These are phyloP conservation scores for Hypsizygus marmoreus DNA, from an alignment of 768 basidiomycete species.

Conservation along the genomic window DNA sequence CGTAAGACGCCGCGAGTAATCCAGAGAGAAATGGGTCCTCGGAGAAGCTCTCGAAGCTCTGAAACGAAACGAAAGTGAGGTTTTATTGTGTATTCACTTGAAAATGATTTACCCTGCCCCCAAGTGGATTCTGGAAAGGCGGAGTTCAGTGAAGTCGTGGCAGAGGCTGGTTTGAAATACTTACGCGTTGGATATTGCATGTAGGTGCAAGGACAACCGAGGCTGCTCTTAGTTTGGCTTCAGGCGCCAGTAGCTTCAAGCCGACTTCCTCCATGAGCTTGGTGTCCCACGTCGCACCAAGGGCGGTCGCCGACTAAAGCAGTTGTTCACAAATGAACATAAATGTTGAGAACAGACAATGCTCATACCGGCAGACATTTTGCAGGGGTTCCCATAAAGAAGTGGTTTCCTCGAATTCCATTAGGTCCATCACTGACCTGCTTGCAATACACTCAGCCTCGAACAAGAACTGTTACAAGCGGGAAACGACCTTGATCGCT, in stretches of 20 bases:
- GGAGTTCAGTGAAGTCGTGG: too few species aligned
- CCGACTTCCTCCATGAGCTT: conserved; percentile 65
- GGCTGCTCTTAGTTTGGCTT: conserved; percentile 71
- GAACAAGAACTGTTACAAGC: background rate
- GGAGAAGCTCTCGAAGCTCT: conserved; percentile 80
- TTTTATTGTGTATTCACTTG: background rate
- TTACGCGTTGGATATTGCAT: conserved; percentile 80
- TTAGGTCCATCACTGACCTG: conserved; percentile 83
- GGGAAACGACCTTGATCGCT: conserved; percentile 56
- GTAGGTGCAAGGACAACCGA: conserved; percentile 78
- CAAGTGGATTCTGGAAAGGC: conserved; percentile 64
- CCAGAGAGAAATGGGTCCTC: conserved; percentile 80
- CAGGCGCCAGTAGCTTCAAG: conserved; percentile 63
- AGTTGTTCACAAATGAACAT: background rate
- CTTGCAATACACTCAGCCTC: background rate
- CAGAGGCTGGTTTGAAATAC: conserved; percentile 15
- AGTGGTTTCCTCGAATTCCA: conserved; percentile 71
- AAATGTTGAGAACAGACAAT: background rate
- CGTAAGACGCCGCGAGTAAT: conserved; percentile 66
- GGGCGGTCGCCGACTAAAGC: conserved; percentile 61
- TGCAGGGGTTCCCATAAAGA: conserved; percentile 81
- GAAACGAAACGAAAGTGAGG: background rate
- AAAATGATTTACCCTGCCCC: conserved; percentile 53
- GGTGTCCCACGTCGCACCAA: conserved; percentile 75
- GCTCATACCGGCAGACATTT: conserved; percentile 68